These are phyloP conservation scores for Metschnikowia proteae DNA, from an alignment of 805 yeast species.

Conservation along the genomic window DNA sequence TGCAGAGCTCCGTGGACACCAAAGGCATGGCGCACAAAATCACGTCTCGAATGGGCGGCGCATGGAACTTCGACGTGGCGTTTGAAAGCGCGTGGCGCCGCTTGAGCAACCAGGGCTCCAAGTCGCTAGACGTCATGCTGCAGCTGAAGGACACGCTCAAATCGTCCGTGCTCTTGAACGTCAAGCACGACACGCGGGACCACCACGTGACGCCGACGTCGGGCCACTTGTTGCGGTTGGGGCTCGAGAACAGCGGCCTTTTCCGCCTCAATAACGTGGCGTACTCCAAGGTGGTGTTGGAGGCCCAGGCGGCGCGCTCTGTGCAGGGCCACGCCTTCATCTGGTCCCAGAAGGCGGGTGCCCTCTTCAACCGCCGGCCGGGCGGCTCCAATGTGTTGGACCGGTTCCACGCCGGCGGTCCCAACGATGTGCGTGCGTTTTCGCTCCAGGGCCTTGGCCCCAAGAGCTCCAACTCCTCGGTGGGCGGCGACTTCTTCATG, in stretches of 20 bases:
- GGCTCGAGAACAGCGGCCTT: slow-evolving; percentile 35
- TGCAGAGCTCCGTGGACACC: slow-evolving; percentile 42
- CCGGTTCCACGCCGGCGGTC: slow-evolving; percentile 55
- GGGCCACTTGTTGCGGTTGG: slow-evolving; percentile 38
- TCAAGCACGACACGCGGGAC: slow-evolving; percentile 44
- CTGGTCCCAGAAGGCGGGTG: slow-evolving; percentile 31
- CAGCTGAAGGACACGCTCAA: slow-evolving; percentile 48
- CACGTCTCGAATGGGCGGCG: slow-evolving; percentile 30
- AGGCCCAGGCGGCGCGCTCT: slow-evolving; percentile 33
- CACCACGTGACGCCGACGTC: slow-evolving; percentile 38
- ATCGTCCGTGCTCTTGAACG: slow-evolving; percentile 38
- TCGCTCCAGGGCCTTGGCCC: slow-evolving; percentile 53
- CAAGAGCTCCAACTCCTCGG: slow-evolving; percentile 44
- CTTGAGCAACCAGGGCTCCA: slow-evolving; percentile 28
- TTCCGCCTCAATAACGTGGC: slow-evolving; percentile 21
- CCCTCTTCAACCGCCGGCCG: slow-evolving; percentile 20
- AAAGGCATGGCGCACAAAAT: slow-evolving; percentile 43
- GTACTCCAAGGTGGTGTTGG: slow-evolving; percentile 41
- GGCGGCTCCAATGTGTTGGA: slow-evolving; percentile 43
- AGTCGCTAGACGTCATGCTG: slow-evolving; percentile 27
- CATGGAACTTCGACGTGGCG: slow-evolving; percentile 47
- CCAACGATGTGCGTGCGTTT: slow-evolving; percentile 55
- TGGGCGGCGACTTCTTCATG: slow-evolving; percentile 51
- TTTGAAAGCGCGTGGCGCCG: slow-evolving; percentile 42
- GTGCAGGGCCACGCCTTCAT: slow-evolving; percentile 22